phyloP scores from a whole-genome alignment of 352 stramenopile genomes.

The Phytopythium cucurbitacearum region DNA sequence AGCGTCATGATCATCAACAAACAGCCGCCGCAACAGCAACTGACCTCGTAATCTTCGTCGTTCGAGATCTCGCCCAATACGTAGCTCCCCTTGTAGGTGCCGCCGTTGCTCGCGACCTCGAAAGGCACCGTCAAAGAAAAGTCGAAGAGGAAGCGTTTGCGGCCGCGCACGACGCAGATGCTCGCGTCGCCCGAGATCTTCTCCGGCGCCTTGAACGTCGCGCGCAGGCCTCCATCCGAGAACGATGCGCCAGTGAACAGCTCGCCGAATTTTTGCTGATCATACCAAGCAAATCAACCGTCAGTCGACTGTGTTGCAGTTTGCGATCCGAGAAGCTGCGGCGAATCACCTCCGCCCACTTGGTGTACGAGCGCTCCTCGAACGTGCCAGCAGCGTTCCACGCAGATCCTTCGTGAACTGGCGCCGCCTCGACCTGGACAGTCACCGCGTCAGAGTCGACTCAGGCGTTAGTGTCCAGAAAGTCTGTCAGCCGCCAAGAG shows the following conservation, averaged over 20 bases:
- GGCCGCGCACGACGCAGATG: slow-evolving; percentile 84
- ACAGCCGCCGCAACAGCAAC: background rate
- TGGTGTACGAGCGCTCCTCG: slow-evolving; percentile 85
- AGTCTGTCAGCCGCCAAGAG: no score
- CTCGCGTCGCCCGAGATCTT: slow-evolving; percentile 83
- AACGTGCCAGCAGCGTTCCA: slow-evolving; percentile 93
- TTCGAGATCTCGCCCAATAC: slow-evolving; percentile 84
- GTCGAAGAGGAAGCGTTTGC: slow-evolving; percentile 88
- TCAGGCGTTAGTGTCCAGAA: slow-evolving; percentile 1
- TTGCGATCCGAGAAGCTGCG: background rate
- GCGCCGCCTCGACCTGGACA: slow-evolving; percentile 5
- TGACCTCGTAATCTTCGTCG: slow-evolving; percentile 84
- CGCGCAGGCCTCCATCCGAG: slow-evolving; percentile 32
- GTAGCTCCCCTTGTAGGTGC: slow-evolving; percentile 59
- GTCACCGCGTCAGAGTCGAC: background rate
- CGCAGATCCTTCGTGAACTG: slow-evolving; percentile 73
- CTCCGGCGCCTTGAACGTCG: slow-evolving; percentile 53
- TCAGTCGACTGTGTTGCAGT: background rate
- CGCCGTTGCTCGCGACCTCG: slow-evolving; percentile 48
- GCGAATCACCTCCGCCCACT: slow-evolving; percentile 59
- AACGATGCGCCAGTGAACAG: slow-evolving; percentile 42
- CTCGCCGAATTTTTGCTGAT: slow-evolving; percentile 51
- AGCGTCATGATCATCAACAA: background rate
- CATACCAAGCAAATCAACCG: background rate
- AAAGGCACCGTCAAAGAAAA: slow-evolving; percentile 78